Evolutionary conservation across 2,329 filamentous ascomycete species (phyloP), one percentile per base, ranked within the genome.

Genomic region (Colletotrichum chrysophilum): DNA sequence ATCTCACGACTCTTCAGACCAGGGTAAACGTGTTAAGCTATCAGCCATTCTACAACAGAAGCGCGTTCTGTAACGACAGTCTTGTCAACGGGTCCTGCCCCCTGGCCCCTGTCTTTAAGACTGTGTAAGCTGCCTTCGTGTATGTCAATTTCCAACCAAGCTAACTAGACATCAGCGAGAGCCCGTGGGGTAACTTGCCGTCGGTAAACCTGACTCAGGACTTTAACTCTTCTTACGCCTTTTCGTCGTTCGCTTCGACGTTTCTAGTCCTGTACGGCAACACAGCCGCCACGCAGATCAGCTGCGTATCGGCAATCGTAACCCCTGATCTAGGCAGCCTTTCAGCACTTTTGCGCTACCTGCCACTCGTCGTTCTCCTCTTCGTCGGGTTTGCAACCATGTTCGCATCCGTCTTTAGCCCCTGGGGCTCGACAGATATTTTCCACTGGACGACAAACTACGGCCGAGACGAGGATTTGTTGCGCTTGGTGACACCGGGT

Each of bases 381-480:
- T 88, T 96, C 55, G 95, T 97, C 61, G 97, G 93, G 3, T 84
- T 96, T 74, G 95, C 96, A 16, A 98, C 96, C 8, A 88, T 96
- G 43, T 92, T 95, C 78, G 96, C 97, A 4, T 94, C 93, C 66
- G 95, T 97, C 48, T 96, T 93, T 82, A 98, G 96, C 81, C 97
- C 97, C 0, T 99, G 97, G 96, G 97, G 97, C 24, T 95, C 95
- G 2, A 92, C 92, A 9, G 94, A 99, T 82, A 89, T 96, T 24
- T 98, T 98, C 83, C 93, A 95, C 79, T 99, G 96, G 96, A 96
- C 95, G n/a, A 97, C 95, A 81, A 99, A 99, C 83, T 98, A 98
- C 83, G 97, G 97, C 43, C 93, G 96, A 79, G 97, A 99, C 80
- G 94, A 95, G 76, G 97, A 99, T 85, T 88, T 98, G 78, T 88